phyloP scores from a whole-genome alignment of 2,329 filamentous ascomycete species.

The Calonectria pseudoturangicola region DNA sequence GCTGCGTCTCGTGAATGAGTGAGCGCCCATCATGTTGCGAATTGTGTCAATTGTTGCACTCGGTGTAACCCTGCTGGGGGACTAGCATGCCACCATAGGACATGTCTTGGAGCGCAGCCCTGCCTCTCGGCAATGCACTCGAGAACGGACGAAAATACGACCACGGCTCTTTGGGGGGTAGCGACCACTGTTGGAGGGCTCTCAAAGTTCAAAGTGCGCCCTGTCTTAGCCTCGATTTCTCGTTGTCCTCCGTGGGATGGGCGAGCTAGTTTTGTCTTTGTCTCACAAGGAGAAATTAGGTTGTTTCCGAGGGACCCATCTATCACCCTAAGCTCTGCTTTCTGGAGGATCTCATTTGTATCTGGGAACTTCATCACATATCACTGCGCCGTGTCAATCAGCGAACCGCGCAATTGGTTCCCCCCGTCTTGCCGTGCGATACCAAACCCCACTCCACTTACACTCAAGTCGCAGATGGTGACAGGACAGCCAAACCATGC shows the following conservation, averaged over 20 bases:
- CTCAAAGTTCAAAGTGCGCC: not conserved
- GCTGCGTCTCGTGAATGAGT: conserved; percentile 11
- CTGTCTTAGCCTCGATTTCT: not conserved
- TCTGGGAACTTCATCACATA: conserved; percentile 17
- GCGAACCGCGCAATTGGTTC: conserved; percentile 13
- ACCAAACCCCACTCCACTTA: conserved; percentile 12
- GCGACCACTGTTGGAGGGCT: not conserved
- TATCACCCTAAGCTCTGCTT: not conserved
- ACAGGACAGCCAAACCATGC: not conserved
- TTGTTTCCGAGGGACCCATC: conserved; percentile 21
- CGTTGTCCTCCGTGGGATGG: not conserved
- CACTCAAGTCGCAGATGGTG: conserved; percentile 1
- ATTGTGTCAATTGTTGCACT: not conserved
- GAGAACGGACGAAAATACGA: not conserved
- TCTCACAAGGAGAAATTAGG: conserved; percentile 21
- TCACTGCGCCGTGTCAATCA: conserved; percentile 7
- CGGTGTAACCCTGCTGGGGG: conserved; percentile 30
- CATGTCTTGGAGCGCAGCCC: conserved; percentile 24
- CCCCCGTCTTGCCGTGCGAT: not conserved
- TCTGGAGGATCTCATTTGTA: conserved; percentile 5
- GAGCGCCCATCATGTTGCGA: conserved; percentile 6
- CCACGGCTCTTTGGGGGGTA: not conserved
- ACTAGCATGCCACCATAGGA: not conserved
- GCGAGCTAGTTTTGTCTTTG: conserved; percentile 1
- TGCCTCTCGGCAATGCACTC: conserved; percentile 17